Base-by-base conservation (phyloP, 768 basidiomycete genomes). In the Brasilioporus rufonigricans region DNA sequence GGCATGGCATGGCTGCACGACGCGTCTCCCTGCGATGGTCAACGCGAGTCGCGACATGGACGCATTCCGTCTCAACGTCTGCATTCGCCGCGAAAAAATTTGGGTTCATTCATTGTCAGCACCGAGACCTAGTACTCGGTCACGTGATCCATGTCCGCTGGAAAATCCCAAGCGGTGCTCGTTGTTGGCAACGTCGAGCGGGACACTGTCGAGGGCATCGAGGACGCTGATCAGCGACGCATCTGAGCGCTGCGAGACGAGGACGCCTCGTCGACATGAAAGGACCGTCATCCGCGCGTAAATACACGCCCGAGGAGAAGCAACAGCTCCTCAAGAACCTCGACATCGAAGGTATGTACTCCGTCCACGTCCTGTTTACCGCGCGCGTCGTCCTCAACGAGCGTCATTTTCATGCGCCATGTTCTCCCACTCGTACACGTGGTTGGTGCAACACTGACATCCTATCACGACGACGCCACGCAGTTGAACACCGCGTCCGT, bases 321-420 rank as follows among this genome's bases (percentile, higher is more conserved):
- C 74, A 80, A 26, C 87, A 91, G 58, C 78, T 91, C 2, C 73
- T 91, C 38, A 80, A 80, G 44, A 92, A 92, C 68, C 78, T 92
- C 47, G 87, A 91, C 59, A 82, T 91, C 57, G 90, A 92, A 81
- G 86, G 89, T 87, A 60, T 13, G 71, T 3, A 62, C 47, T 13
- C 39, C 23, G 7, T 53, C 35, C n/a, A n/a, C 19, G 29, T 16
- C 21, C 14, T 11, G 11, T 44, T 40, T 35, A 23, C 18, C 12
- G 26, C 41, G 21, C 11, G 6, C 12, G 19, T 6, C 2, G 23
- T 12, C 12, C 29, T 19, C 5, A n/a, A 36, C 12, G 19, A 18
- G 27, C 9, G 5, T 29, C 9, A 29, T 9, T 9, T 9, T 29
- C 9, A 9, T 29, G 5, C 18, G 35, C 31, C 11, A 24, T 26